A percentile compares a stretch with the other conserved stretches of the same genome.
Conservation (phyloP, 148 eudicot genomes). For the Cornus controversa region DNA sequence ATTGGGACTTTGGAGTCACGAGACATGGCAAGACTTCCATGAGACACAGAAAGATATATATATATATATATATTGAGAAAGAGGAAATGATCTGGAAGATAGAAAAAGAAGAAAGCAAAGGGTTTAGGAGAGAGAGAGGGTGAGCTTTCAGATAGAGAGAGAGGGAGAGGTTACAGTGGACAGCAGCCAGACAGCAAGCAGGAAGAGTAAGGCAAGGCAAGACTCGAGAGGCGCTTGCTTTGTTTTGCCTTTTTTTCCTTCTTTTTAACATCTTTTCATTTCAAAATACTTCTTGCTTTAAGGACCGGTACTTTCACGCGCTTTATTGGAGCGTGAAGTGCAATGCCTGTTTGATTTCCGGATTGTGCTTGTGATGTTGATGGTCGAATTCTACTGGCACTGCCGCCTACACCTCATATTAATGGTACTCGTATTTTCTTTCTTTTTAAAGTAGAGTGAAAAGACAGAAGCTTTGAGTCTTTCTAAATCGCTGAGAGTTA, state of each 20-base stretch:
- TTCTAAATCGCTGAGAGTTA: too few species aligned
- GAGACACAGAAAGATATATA: slow-evolving; percentile 8
- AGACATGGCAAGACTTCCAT: slow-evolving; percentile 34
- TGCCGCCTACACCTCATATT: too few species aligned
- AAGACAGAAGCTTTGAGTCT: too few species aligned
- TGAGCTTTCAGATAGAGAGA: slow-evolving; percentile 9
- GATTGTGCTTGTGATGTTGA: too few species aligned
- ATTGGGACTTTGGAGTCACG: slow-evolving; percentile 28
- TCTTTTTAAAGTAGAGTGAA: too few species aligned
- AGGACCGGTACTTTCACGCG: background rate
- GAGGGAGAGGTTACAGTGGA: background rate
- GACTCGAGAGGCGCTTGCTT: background rate
- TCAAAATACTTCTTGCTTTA: background rate
- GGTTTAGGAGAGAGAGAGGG: background rate
- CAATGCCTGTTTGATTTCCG: too few species aligned
- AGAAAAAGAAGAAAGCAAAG: slow-evolving; percentile 13
- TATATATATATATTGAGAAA: background rate
- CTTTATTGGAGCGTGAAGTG: background rate
- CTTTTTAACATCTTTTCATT: background rate
- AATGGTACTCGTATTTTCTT: too few species aligned
- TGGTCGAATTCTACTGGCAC: too few species aligned
- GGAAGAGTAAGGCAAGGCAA: background rate
- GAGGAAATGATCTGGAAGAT: slow-evolving; percentile 11
- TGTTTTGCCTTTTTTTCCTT: background rate
- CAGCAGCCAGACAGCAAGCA: background rate